Base-by-base conservation (phyloP, 2,329 filamentous ascomycete genomes). In the Phialocephala sp. region DNA sequence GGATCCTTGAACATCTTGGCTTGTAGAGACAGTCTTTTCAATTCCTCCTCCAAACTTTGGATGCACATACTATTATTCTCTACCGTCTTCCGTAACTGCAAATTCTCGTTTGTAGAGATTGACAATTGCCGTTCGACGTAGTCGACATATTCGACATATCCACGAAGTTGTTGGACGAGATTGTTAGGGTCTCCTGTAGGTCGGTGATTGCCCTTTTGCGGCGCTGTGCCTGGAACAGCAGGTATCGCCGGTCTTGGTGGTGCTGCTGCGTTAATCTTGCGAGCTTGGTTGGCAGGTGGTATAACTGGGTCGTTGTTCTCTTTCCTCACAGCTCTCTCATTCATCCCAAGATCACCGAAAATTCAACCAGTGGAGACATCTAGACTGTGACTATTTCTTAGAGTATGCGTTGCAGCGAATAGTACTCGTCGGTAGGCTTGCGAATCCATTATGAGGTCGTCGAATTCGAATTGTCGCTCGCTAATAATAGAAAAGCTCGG, bases 401-500 rank as follows among this genome's bases (percentile, higher is more conserved):
- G 20, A 22, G n/a, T 50, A 2, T 50, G 45, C 45, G 45, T 24
- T 8, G 45, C 45, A 22, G 45, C 45, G 20, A 50, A n/a, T 8
- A 50, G 11, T 50, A 50, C 45, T 50, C 45, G n/a, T 9, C 45
- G 45, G 45, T 50, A 50, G 11, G 45, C 45, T 24, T 50, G 45
- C 45, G 45, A 50, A 24, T 22, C 22, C 20, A n/a, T 50, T n/a
- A 50, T 24, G 22, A 50, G 9, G 22, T 50, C 45, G 45, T 50
- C 45, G 20, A 50, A 50, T 24, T 50, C 45, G 8, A 50, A 50
- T 50, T 50, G 45, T 24, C 45, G 45, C 5, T 50, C 45, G 8
- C 45, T 50, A 24, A 50, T 24, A 9, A 50, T 5, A 22, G 45
- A 50, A 6, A 50, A 24, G 6, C 18, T 50, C n/a, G 18, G n/a